phyloP scores from a whole-genome alignment of 768 basidiomycete genomes.

The Termitomyces sp. region DNA sequence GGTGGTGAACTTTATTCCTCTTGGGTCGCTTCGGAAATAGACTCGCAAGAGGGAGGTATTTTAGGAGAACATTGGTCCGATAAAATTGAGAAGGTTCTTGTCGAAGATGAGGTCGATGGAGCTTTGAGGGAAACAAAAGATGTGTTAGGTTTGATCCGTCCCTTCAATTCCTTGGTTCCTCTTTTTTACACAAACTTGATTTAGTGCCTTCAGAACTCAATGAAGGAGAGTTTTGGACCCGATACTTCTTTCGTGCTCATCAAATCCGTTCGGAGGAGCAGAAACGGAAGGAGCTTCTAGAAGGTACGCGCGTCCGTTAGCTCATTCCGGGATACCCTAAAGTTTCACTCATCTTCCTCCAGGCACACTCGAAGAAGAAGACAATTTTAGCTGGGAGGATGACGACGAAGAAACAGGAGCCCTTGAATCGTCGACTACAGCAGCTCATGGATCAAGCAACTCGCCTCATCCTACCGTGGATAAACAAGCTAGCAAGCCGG shows the following conservation, averaged over 20 bases:
- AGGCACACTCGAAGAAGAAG: constrained; percentile 64
- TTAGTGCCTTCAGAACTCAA: constrained; percentile 65
- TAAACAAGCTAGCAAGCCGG: constrained; percentile 1
- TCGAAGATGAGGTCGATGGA: constrained; percentile 45
- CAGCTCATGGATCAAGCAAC: constrained; percentile 14
- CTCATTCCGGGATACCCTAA: not conserved
- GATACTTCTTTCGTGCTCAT: constrained; percentile 85
- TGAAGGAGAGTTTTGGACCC: constrained; percentile 71
- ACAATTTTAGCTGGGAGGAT: constrained; percentile 91
- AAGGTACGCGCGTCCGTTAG: constrained; percentile 40
- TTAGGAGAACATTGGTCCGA: constrained; percentile 51
- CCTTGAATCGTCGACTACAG: constrained; percentile 2
- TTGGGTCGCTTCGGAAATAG: constrained; percentile 52
- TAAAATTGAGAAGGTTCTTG: constrained; percentile 41
- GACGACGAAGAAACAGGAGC: constrained; percentile 66
- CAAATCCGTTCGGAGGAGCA: constrained; percentile 78
- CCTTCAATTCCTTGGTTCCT: constrained; percentile 1
- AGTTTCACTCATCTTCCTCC: not conserved
- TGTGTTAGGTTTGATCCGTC: constrained; percentile 43
- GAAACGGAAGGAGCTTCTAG: constrained; percentile 69
- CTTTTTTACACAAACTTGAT: constrained; percentile 3
- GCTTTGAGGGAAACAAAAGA: constrained; percentile 48
- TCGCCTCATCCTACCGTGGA: not conserved
- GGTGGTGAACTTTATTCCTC: constrained; percentile 45
- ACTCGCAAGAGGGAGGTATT: constrained; percentile 49